Evolutionary conservation across 495 filamentous ascomycete species (phyloP).

Genomic region (Xylaria curta): DNA sequence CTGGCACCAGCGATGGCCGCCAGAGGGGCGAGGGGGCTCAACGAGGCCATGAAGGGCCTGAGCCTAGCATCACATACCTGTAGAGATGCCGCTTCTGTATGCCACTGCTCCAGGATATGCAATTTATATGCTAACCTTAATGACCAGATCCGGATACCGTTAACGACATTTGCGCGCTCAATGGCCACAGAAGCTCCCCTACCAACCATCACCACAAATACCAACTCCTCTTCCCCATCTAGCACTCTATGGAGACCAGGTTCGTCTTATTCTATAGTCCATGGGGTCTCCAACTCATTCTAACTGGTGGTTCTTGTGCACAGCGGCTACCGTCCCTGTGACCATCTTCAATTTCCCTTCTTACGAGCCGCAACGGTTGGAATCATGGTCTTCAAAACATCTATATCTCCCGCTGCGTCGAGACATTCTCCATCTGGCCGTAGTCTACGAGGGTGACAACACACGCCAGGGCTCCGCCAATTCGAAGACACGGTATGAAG

Average conservation of each 20-base stretch:
- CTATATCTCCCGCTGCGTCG: slow-evolving; percentile 84
- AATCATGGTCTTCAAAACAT: slow-evolving; percentile 79
- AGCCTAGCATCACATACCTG: slow-evolving; percentile 50
- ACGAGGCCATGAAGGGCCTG: slow-evolving; percentile 52
- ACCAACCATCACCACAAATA: slow-evolving; percentile 53
- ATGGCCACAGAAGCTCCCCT: slow-evolving; percentile 77
- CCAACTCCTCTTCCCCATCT: slow-evolving; percentile 19
- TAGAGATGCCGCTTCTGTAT: slow-evolving; percentile 42
- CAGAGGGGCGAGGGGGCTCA: slow-evolving; percentile 53
- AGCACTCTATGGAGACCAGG: slow-evolving; percentile 37
- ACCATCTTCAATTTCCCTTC: slow-evolving; percentile 91
- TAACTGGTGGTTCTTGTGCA: slow-evolving; percentile 25
- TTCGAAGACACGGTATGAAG: slow-evolving; percentile 82
- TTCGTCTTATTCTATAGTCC: slow-evolving; percentile 10
- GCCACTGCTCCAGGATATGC: not conserved
- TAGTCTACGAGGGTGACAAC: slow-evolving; percentile 90
- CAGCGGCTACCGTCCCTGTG: slow-evolving; percentile 68
- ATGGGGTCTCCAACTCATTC: slow-evolving; percentile 31
- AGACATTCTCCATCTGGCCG: slow-evolving; percentile 91
- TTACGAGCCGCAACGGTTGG: slow-evolving; percentile 82
- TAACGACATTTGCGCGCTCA: slow-evolving; percentile 57
- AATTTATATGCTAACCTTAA: not conserved
- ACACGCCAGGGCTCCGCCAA: slow-evolving; percentile 86
- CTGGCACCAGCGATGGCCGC: slow-evolving; percentile 45
- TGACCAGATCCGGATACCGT: slow-evolving; percentile 32